These are phyloP conservation scores for Pascua guehoae DNA, from an alignment of 1,284 basidiomycete species.

Conservation along the genomic window DNA sequence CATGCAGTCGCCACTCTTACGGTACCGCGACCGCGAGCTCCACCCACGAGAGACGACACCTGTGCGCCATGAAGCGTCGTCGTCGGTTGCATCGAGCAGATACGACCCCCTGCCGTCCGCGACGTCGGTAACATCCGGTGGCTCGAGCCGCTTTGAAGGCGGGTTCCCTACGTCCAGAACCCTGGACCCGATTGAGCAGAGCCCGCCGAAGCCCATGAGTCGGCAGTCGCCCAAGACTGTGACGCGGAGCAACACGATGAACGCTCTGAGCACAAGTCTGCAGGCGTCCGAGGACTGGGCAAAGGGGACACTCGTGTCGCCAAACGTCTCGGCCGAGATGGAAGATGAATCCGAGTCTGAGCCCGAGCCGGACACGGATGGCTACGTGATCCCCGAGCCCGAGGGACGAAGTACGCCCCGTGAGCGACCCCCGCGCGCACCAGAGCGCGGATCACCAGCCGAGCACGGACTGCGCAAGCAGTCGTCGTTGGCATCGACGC, in stretches of 20 bases:
- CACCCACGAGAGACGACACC: not conserved
- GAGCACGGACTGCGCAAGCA: conserved; percentile 12
- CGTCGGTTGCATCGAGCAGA: not conserved
- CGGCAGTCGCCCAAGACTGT: not conserved
- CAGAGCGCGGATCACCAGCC: too few relatives aligned
- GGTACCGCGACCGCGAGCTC: not conserved
- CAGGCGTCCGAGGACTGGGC: too few relatives aligned
- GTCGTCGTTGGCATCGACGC: conserved; percentile 4
- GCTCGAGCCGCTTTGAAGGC: too few relatives aligned
- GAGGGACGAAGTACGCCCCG: not conserved
- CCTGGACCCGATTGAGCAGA: conserved; percentile 21
- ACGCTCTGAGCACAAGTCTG: too few relatives aligned
- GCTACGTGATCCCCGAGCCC: not conserved
- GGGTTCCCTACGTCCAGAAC: not conserved
- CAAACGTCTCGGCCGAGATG: too few relatives aligned
- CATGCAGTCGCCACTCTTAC: conserved; percentile 1
- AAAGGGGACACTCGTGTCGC: too few relatives aligned
- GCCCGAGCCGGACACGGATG: not conserved
- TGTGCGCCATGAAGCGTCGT: conserved; percentile 1
- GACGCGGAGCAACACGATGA: too few relatives aligned
- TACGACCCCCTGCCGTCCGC: not conserved
- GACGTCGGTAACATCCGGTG: too few relatives aligned
- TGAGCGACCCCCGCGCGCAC: too few relatives aligned
- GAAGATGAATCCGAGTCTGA: not conserved
- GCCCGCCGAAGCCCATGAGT: conserved; percentile 7